These are phyloP conservation scores for Aphanomyces invadans DNA, from an alignment of 352 stramenopile genomes.

Conservation along the genomic window DNA sequence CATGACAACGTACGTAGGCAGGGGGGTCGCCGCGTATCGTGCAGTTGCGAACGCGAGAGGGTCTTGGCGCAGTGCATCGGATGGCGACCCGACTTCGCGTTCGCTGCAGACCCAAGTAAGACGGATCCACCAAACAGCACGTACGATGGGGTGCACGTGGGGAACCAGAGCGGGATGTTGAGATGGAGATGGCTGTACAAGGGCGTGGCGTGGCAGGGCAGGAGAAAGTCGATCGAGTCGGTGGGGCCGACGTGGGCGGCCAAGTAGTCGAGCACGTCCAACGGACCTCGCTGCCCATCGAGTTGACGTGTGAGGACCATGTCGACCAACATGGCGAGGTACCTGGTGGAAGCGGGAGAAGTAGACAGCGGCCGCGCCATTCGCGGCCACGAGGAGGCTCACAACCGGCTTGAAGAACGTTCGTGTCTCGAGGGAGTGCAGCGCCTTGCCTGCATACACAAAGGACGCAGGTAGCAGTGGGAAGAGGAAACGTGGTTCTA, in stretches of 20 bases:
- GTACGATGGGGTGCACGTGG: conserved; percentile 71
- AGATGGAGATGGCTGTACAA: conserved; percentile 84
- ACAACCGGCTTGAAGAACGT: conserved; percentile 42
- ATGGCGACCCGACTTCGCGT: conserved; percentile 55
- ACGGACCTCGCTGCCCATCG: conserved; percentile 47
- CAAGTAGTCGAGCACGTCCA: conserved; percentile 78
- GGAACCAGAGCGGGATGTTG: conserved; percentile 81
- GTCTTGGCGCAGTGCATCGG: conserved; percentile 52
- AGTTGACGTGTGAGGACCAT: background rate
- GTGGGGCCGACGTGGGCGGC: conserved; percentile 36
- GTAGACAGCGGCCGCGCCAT: conserved; percentile 58
- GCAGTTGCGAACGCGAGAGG: conserved; percentile 34
- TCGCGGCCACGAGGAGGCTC: conserved; percentile 50
- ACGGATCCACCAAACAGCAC: too few species aligned
- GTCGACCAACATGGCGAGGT: background rate
- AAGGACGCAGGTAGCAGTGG: conserved; percentile 61
- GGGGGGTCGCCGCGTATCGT: conserved; percentile 26
- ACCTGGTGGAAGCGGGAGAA: conserved; percentile 55
- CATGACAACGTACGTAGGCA: conserved; percentile 59
- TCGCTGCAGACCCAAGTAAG: conserved; percentile 38
- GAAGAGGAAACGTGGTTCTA: conserved; percentile 82
- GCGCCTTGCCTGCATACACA: conserved; percentile 67
- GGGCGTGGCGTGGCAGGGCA: conserved; percentile 73
- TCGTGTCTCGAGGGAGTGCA: conserved; percentile 59
- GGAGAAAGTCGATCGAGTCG: conserved; percentile 76